phyloP scores from a whole-genome alignment of 805 yeast species.

The Candida silvicultrix region DNA sequence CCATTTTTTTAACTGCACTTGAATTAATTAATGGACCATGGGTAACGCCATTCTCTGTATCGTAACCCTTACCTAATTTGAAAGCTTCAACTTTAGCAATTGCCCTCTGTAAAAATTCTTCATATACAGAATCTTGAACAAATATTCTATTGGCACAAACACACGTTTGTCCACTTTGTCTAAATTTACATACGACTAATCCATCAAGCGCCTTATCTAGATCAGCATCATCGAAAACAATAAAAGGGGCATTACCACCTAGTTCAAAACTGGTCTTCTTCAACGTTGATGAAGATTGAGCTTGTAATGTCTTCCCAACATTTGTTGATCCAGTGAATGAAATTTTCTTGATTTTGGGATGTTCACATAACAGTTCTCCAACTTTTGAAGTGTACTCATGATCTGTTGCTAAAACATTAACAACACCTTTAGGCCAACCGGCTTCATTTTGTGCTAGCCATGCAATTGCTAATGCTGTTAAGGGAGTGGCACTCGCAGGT shows the following conservation, averaged over 20 bases:
- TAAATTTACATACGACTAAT: slow-evolving; percentile 59
- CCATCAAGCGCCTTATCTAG: slow-evolving; percentile 61
- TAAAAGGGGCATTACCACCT: slow-evolving; percentile 79
- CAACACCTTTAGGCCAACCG: slow-evolving; percentile 65
- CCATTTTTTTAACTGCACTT: slow-evolving; percentile 55
- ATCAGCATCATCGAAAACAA: slow-evolving; percentile 70
- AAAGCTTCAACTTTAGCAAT: slow-evolving; percentile 37
- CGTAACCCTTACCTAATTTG: slow-evolving; percentile 58
- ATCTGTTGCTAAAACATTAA: slow-evolving; percentile 49
- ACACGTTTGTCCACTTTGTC: slow-evolving; percentile 80
- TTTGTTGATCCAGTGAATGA: slow-evolving; percentile 78
- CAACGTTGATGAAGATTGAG: slow-evolving; percentile 51
- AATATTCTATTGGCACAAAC: slow-evolving; percentile 72
- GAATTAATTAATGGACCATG: slow-evolving; percentile 74
- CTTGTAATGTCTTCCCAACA: slow-evolving; percentile 63
- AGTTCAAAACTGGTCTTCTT: slow-evolving; percentile 70
- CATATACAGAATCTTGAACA: slow-evolving; percentile 60
- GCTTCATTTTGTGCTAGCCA: slow-evolving; percentile 49
- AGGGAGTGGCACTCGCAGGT: slow-evolving; percentile 75
- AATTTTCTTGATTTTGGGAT: slow-evolving; percentile 52
- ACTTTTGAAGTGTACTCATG: slow-evolving; percentile 33
- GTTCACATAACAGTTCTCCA: slow-evolving; percentile 53
- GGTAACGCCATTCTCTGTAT: slow-evolving; percentile 36
- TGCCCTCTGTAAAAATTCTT: slow-evolving; percentile 47
- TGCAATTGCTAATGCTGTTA: slow-evolving; percentile 64